Evolutionary conservation across 2,329 filamentous ascomycete species (phyloP).

Genomic region (Penicillium palitans): DNA sequence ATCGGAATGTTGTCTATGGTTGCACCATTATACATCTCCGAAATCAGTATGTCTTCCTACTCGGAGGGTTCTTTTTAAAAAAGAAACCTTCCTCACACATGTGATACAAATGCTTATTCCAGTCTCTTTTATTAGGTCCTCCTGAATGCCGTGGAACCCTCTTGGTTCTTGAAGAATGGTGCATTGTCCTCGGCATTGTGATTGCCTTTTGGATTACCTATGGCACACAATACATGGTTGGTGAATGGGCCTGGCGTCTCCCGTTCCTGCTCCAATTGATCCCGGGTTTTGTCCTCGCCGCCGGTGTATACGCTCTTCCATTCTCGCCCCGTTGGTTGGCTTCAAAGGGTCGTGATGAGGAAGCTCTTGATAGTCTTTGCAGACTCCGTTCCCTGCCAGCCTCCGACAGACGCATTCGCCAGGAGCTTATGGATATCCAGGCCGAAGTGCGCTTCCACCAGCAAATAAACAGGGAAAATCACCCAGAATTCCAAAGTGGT

Average conservation of each 20-base stretch:
- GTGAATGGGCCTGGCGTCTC: conserved; percentile 51
- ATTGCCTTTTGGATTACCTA: conserved; percentile 48
- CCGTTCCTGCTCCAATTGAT: conserved; percentile 52
- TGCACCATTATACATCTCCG: conserved; percentile 55
- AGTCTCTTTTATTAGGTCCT: conserved; percentile 28
- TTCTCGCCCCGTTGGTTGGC: conserved; percentile 59
- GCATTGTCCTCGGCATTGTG: conserved; percentile 45
- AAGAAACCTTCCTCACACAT: too few species aligned
- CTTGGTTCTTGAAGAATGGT: conserved; percentile 45
- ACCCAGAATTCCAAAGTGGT: conserved; percentile 40
- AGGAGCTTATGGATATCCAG: conserved; percentile 53
- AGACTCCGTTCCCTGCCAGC: conserved; percentile 52
- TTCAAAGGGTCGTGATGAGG: conserved; percentile 49
- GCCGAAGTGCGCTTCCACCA: conserved; percentile 56
- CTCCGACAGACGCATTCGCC: conserved; percentile 52
- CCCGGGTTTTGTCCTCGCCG: conserved; percentile 40
- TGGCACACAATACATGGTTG: conserved; percentile 45
- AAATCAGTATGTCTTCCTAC: conserved; percentile 41
- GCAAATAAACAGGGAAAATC: conserved; percentile 44
- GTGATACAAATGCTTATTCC: not conserved
- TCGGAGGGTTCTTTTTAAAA: not conserved
- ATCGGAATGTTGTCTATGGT: conserved; percentile 55
- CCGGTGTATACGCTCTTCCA: conserved; percentile 49
- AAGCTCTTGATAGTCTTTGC: conserved; percentile 50
- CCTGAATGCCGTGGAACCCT: conserved; percentile 52